Evolutionary conservation across 2,329 filamentous ascomycete genomes (phyloP).

Genomic region (Trichoderma sp.): DNA sequence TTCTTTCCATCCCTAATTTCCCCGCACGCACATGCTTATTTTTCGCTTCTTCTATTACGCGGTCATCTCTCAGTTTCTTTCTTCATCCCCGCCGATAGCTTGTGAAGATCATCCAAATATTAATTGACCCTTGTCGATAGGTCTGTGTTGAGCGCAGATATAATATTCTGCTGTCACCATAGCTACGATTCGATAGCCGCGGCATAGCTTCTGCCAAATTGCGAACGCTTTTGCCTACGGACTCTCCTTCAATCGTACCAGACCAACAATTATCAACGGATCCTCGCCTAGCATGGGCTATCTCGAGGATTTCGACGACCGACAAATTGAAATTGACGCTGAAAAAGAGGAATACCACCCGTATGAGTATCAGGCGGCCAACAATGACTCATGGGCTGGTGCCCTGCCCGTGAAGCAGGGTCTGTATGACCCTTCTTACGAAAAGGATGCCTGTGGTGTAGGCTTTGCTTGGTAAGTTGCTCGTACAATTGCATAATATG

Average conservation of each 20-base stretch:
- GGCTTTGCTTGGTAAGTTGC: slow-evolving; percentile 86
- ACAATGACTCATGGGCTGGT: slow-evolving; percentile 86
- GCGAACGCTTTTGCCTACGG: slow-evolving; percentile 1
- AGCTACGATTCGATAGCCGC: not conserved
- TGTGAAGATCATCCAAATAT: not conserved
- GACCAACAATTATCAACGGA: slow-evolving; percentile 22
- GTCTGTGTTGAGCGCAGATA: slow-evolving; percentile 18
- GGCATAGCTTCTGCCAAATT: slow-evolving; percentile 9
- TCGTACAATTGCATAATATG: not conserved
- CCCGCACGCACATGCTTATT: not conserved
- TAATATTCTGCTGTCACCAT: not conserved
- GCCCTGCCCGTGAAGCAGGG: slow-evolving; percentile 97
- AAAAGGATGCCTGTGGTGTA: slow-evolving; percentile 99
- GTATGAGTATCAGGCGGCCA: slow-evolving; percentile 86
- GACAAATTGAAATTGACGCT: slow-evolving; percentile 60
- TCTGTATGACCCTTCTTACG: slow-evolving; percentile 91
- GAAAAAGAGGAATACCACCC: slow-evolving; percentile 59
- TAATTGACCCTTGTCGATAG: not conserved
- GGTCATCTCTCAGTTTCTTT: not conserved
- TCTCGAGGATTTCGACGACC: slow-evolving; percentile 65
- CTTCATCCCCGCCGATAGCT: not conserved
- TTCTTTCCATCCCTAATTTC: not conserved
- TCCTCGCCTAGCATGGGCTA: slow-evolving; percentile 67
- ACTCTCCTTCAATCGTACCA: slow-evolving; percentile 3
- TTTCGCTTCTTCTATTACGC: not conserved